Evolutionary conservation across 768 basidiomycete genomes (phyloP), one percentile per base, ranked within the genome.

Genomic region (Macrocybe gigantea): DNA sequence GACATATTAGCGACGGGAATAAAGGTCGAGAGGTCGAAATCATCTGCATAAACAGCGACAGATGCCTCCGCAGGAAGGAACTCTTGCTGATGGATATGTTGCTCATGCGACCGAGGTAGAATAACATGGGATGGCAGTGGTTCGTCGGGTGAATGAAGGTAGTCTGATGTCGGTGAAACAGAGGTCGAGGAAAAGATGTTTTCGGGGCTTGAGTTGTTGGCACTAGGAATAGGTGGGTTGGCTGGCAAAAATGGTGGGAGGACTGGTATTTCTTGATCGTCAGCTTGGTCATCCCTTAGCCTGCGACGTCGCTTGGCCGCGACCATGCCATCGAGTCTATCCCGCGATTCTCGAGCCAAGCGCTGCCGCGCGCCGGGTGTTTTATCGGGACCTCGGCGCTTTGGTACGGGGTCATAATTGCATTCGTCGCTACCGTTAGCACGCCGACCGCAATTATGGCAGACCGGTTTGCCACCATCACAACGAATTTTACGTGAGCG

Each of bases 401-500:
- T 89, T 14, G 88, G 88, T 5, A 78, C 64, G 10, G 76, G 48
- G 54, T 91, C 88, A 55, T 90, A 91, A 44, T 67, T 60, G 59
- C 88, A 91, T 40, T 75, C 72, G 38, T 60, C 66, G 54, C 56
- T 62, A 9, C 66, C 64, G 41, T 64, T 71, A 9, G 68, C 49
- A 35, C 84, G 75, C 53, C 77, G 78, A 36, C 67, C 64, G 57
- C 88, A 91, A 57, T 88, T 88, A 57, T 85, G 78, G 58, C 88
- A 91, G 7, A 72, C 57, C 7, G 88, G 88, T 53, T 83, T 88
- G 7, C 82, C 82, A 45, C 88, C 88, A 60, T 90, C 88, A 61
- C 88, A 91, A 5, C 88, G 81, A 53, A 86, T 88, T 59, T 91
- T 91, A 22, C 87, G 77, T 11, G 73, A 77, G 22, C 88, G 87